Conservation (phyloP, 176 grass and related monocot species). For the Oryza nivara region DNA sequence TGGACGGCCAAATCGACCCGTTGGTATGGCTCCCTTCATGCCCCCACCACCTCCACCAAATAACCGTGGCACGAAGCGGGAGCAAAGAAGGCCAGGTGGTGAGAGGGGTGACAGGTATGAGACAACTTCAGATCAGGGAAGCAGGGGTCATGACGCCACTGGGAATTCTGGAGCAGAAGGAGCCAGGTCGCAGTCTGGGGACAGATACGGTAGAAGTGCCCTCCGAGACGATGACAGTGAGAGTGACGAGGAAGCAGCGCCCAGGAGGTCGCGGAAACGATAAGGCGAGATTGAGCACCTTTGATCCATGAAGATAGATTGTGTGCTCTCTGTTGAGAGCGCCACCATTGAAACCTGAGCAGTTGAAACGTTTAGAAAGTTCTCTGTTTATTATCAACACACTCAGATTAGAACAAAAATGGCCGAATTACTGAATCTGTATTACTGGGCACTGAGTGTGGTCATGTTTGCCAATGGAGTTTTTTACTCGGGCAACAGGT, state of each 20-base stretch:
- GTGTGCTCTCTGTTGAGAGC: neutral
- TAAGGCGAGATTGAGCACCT: slow-evolving; percentile 32
- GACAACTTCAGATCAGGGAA: slow-evolving; percentile 66
- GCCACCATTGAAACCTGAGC: neutral
- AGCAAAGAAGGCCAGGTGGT: slow-evolving; percentile 63
- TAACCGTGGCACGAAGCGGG: slow-evolving; percentile 55
- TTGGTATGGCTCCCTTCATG: slow-evolving; percentile 71
- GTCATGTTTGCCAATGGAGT: slow-evolving; percentile 1
- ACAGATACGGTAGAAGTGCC: slow-evolving; percentile 47
- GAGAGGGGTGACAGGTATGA: slow-evolving; percentile 65
- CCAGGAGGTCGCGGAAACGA: slow-evolving; percentile 70
- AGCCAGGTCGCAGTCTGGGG: slow-evolving; percentile 52
- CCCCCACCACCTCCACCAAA: slow-evolving; percentile 50
- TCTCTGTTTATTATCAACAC: neutral
- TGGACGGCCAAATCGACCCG: slow-evolving; percentile 74
- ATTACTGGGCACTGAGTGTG: slow-evolving; percentile 6
- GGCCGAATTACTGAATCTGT: slow-evolving; percentile 22
- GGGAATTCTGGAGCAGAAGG: slow-evolving; percentile 56
- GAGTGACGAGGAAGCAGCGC: slow-evolving; percentile 85
- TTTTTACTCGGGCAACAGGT: slow-evolving; percentile 15
- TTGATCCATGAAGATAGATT: slow-evolving; percentile 36
- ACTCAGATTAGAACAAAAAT: slow-evolving; percentile 25
- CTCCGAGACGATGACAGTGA: slow-evolving; percentile 73
- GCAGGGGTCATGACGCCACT: slow-evolving; percentile 55
- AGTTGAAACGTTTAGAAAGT: neutral